Conservation (phyloP, 2,329 filamentous ascomycete genomes). For the Phyllachora maydis region DNA sequence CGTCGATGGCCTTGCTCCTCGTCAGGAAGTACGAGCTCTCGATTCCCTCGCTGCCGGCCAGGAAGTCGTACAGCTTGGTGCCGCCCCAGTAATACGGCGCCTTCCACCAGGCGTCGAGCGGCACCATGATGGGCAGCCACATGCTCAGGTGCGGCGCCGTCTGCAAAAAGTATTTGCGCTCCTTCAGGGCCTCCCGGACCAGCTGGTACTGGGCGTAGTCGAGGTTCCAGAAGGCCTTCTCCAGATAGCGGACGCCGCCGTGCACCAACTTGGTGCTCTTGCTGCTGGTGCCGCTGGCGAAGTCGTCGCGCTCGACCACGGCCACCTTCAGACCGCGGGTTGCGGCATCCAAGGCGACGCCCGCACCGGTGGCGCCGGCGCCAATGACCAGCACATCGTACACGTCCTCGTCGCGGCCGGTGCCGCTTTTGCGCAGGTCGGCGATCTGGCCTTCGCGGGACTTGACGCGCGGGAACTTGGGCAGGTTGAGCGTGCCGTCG, state of each 20-base stretch:
- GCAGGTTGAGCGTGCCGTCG: slow-evolving; percentile 45
- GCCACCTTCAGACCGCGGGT: slow-evolving; percentile 65
- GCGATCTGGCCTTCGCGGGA: slow-evolving; percentile 42
- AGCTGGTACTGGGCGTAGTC: slow-evolving; percentile 69
- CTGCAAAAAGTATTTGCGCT: slow-evolving; percentile 67
- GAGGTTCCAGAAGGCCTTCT: slow-evolving; percentile 72
- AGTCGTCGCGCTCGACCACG: slow-evolving; percentile 66
- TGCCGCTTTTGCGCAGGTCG: slow-evolving; percentile 27
- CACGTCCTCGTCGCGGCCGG: slow-evolving; percentile 19
- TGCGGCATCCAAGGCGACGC: slow-evolving; percentile 63
- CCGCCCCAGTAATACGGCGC: slow-evolving; percentile 53
- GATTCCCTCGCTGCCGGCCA: slow-evolving; percentile 65
- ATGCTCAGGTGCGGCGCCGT: slow-evolving; percentile 64
- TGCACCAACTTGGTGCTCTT: slow-evolving; percentile 81
- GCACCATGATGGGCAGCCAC: slow-evolving; percentile 71
- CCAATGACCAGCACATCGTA: slow-evolving; percentile 68
- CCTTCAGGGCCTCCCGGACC: slow-evolving; percentile 62
- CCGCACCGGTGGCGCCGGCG: slow-evolving; percentile 59
- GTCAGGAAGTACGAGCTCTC: slow-evolving; percentile 69
- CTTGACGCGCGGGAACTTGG: slow-evolving; percentile 42
- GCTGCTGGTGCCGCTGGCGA: slow-evolving; percentile 62
- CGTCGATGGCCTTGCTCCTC: slow-evolving; percentile 54
- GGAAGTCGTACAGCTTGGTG: slow-evolving; percentile 61
- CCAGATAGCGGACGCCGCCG: slow-evolving; percentile 65
- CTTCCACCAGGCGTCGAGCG: slow-evolving; percentile 68